Evolutionary conservation across 345 rosid genomes (phyloP).

Genomic region (Citrus unshiu): DNA sequence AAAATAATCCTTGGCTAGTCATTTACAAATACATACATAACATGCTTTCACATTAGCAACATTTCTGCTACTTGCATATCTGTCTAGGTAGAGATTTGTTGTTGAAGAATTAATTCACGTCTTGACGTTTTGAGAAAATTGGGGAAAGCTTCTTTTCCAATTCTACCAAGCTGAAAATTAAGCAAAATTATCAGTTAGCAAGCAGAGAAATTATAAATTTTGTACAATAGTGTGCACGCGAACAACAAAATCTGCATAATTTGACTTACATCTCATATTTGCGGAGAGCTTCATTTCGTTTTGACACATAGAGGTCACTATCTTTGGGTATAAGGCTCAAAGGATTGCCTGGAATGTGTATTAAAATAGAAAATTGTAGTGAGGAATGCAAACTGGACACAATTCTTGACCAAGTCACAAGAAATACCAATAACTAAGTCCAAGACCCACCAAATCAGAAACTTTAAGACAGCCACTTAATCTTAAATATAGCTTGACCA

Average conservation of each 20-base stretch:
- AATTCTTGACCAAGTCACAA: neutral
- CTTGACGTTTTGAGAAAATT: constrained; percentile 42
- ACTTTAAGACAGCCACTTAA: neutral
- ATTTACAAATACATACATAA: neutral
- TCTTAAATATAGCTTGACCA: neutral
- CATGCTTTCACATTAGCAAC: neutral
- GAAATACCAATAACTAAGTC: constrained; percentile 1
- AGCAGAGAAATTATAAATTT: neutral
- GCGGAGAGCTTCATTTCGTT: constrained; percentile 68
- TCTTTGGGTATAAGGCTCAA: constrained; percentile 74
- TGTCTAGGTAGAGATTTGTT: neutral
- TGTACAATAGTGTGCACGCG: neutral
- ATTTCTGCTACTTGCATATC: neutral
- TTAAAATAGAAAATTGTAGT: neutral
- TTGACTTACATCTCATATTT: constrained; percentile 78
- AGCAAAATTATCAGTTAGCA: neutral
- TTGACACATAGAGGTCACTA: constrained; percentile 63
- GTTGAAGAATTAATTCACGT: neutral
- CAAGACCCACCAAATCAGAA: neutral
- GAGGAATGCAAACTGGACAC: neutral
- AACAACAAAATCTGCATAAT: neutral
- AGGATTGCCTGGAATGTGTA: constrained; percentile 48
- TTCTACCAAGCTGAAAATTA: constrained; percentile 61
- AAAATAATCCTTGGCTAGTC: neutral
- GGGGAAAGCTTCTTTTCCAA: constrained; percentile 80